Conservation (phyloP, 169 alveolate genomes). For the Fabrea salina region DNA sequence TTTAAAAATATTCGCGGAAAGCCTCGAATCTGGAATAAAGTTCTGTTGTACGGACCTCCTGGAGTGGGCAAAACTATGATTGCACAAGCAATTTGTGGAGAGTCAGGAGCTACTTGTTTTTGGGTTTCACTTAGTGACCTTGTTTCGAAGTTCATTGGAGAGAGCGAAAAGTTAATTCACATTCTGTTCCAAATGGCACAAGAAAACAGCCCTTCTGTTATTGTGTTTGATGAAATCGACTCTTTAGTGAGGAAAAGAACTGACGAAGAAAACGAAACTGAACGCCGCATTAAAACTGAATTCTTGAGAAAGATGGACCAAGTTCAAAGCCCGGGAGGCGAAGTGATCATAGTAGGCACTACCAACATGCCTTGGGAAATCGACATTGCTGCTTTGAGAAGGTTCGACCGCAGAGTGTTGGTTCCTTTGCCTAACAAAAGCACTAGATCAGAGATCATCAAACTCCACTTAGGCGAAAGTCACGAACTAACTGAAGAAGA, state of each 20-base stretch:
- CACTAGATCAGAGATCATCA: slow-evolving; percentile 69
- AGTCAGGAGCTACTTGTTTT: slow-evolving; percentile 79
- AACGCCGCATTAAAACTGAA: slow-evolving; percentile 43
- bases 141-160: slow-evolving; percentile 49
- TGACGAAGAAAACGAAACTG: slow-evolving; percentile 46
- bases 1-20: slow-evolving; percentile 29
- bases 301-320: slow-evolving; percentile 60
- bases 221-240: slow-evolving; percentile 86
- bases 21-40: too few species aligned
- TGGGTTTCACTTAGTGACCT: slow-evolving; percentile 75
- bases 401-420: slow-evolving; percentile 81
- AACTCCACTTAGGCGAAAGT: slow-evolving; percentile 42
- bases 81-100: slow-evolving; percentile 74
- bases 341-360: slow-evolving; percentile 85
- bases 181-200: slow-evolving; percentile 81
- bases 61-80: slow-evolving; percentile 86
- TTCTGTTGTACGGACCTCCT: slow-evolving; percentile 71
- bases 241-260: slow-evolving; percentile 73
- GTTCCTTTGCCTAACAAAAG: slow-evolving; percentile 84
- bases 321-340: slow-evolving; percentile 63
- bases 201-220: slow-evolving; percentile 87
- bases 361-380: slow-evolving; percentile 81
- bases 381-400: slow-evolving; percentile 68
- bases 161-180: slow-evolving; percentile 57
- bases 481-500: slow-evolving; percentile 43